Base-by-base conservation (phyloP, 2,329 filamentous ascomycete genomes). In the Botrytis tulipae region DNA sequence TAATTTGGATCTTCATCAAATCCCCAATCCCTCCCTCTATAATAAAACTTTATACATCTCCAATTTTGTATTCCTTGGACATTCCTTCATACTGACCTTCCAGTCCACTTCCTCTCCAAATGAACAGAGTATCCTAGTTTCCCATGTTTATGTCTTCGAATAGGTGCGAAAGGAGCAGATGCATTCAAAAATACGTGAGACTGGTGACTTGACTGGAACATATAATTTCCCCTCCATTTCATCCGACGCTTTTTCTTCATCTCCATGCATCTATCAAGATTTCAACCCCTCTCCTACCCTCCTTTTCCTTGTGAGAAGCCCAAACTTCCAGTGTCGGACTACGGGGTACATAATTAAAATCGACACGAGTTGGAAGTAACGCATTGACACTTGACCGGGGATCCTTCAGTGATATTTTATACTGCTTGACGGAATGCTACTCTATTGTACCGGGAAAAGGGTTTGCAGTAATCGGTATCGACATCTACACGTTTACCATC, bases 1-100 rank as follows among this genome's bases (percentile, higher is more conserved):
- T 70, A n/a, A 70, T 60, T 65, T 54, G 59, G 59, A 71, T 71
- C 69, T 71, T 62, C 57, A 71, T 65, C 54, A 35, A 63, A 71
- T 63, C 22, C 54, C 35, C 54, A 46, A 63, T 62, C 40, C 69
- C 57, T 71, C 42, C 42, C 25, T 51, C 57, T 18, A 51, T 40
- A 37, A 57, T 68, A 22, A 68, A 71, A 71, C 60, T 65, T 29
- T 40, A 63, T 51, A 62, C 35, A 40, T 61, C 44, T 37, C 63
- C 63, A 67, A 67, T 67, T 48, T 67, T 51, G 20, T 37, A n/a
- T n/a, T 51, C 32, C 63, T 48, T 51, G 63, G 20, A 16, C 16
- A n/a, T 51, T 67, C 22, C 8, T 67, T n/a, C 32, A 51, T 37
- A 9, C 14, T 51, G 44, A 29, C 37, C 9, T 67, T 37, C 63